These are phyloP conservation scores for Dipodascus albidus DNA, from an alignment of 805 yeast genomes.

Conservation along the genomic window DNA sequence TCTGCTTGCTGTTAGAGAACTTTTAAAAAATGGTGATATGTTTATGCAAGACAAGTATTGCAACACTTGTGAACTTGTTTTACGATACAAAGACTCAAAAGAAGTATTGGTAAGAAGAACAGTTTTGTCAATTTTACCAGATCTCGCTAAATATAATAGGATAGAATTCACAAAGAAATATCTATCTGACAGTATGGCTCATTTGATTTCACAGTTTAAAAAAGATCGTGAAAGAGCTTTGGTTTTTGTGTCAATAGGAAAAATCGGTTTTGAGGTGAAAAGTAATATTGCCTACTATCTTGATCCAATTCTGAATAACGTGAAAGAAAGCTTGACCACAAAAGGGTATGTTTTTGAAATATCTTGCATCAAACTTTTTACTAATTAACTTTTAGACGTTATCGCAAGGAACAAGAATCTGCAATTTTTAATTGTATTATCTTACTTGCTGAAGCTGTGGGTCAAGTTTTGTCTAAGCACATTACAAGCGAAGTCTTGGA, in stretches of 20 bases:
- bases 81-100: slow-evolving; percentile 66
- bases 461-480: slow-evolving; percentile 86
- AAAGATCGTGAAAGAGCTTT: slow-evolving; percentile 66
- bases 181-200: slow-evolving; percentile 66
- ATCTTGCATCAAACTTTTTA: slow-evolving; percentile 20
- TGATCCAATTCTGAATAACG: slow-evolving; percentile 75
- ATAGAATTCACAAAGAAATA: slow-evolving; percentile 67
- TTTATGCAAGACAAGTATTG: slow-evolving; percentile 63
- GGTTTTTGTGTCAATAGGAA: slow-evolving; percentile 72
- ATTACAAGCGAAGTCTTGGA: slow-evolving; percentile 72
- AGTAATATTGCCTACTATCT: slow-evolving; percentile 78
- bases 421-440: slow-evolving; percentile 85
- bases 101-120: slow-evolving; percentile 68
- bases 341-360: slow-evolving; percentile 24
- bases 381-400: slow-evolving; percentile 23
- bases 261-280: slow-evolving; percentile 65
- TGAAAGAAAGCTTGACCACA: slow-evolving; percentile 64
- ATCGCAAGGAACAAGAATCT: slow-evolving; percentile 65
- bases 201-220: slow-evolving; percentile 67
- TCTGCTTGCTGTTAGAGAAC: slow-evolving; percentile 67
- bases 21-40: slow-evolving; percentile 60
- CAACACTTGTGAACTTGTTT: slow-evolving; percentile 63
- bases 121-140: slow-evolving; percentile 73
- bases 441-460: slow-evolving; percentile 77
- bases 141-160: slow-evolving; percentile 68